phyloP scores from a whole-genome alignment of 306 rosid species.

The Vigna mungo region DNA sequence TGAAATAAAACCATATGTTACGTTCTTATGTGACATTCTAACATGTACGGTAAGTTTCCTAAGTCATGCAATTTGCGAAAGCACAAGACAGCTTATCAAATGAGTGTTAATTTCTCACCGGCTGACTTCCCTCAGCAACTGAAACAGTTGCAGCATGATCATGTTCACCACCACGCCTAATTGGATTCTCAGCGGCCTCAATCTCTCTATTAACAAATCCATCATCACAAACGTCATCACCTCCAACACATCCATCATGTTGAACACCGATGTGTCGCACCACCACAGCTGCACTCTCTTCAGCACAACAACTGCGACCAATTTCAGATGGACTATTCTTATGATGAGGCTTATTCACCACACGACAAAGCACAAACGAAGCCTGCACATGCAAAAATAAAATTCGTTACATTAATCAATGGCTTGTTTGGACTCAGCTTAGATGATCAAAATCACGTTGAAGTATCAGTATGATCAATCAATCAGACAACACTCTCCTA shows the following conservation, averaged over 20 bases:
- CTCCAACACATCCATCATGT: conserved; percentile 46
- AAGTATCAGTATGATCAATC: too few species aligned
- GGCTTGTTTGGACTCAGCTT: not conserved
- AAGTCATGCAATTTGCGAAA: conserved; percentile 7
- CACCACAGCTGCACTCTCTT: conserved; percentile 52
- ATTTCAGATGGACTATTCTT: conserved; percentile 51
- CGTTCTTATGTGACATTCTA: not conserved
- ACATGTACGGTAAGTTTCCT: not conserved
- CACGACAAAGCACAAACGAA: conserved; percentile 67
- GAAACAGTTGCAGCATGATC: conserved; percentile 41
- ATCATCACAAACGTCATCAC: conserved; percentile 46
- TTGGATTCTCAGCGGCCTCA: conserved; percentile 12
- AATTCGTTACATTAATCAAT: not conserved
- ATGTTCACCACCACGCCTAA: conserved; percentile 39
- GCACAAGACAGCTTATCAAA: conserved; percentile 19
- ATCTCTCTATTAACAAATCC: conserved; percentile 43
- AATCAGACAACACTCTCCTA: too few species aligned
- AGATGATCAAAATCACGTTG: not conserved
- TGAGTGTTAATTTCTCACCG: conserved; percentile 44
- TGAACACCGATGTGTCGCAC: conserved; percentile 66
- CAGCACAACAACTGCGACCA: conserved; percentile 67
- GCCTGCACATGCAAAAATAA: conserved; percentile 47
- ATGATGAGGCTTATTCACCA: conserved; percentile 52
- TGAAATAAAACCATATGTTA: not conserved
- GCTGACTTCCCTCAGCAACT: conserved; percentile 45